phyloP scores from a whole-genome alignment of 257 asterid genomes.

The Solanum tarijense region DNA sequence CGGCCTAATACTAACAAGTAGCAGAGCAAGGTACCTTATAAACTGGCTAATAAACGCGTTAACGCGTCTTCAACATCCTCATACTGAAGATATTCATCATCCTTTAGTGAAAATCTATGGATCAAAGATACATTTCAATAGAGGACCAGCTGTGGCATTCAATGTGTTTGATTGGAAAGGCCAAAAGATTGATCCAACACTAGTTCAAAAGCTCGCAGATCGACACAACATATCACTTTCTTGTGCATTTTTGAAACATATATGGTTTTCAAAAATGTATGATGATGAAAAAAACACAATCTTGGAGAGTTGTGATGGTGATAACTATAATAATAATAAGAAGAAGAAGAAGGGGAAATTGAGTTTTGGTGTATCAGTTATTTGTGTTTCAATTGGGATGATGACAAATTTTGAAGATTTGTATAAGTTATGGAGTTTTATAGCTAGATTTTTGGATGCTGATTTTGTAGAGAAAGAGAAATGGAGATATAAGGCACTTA shows the following conservation, averaged over 20 bases:
- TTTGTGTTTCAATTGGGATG: conserved; percentile 43
- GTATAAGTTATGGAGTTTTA: conserved; percentile 61
- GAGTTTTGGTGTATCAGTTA: conserved; percentile 32
- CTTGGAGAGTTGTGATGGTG: conserved; percentile 7
- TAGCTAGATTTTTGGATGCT: conserved; percentile 79
- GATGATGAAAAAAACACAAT: conserved; percentile 22
- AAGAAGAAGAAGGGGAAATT: conserved; percentile 13
- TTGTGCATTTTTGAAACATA: conserved; percentile 43
- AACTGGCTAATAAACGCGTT: conserved; percentile 76
- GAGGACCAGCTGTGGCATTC: conserved; percentile 65
- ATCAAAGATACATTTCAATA: conserved; percentile 38
- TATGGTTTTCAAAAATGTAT: conserved; percentile 33
- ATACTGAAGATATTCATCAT: conserved; percentile 42
- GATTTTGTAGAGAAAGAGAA: conserved; percentile 88
- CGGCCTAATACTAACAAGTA: conserved; percentile 56
- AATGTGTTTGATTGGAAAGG: conserved; percentile 85
- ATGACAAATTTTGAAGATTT: conserved; percentile 59
- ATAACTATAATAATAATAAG: not conserved
- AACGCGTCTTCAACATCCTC: conserved; percentile 46
- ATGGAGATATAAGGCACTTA: conserved; percentile 76
- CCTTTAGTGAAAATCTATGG: conserved; percentile 51
- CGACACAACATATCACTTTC: conserved; percentile 48
- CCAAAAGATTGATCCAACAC: conserved; percentile 46
- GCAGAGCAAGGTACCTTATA: conserved; percentile 34
- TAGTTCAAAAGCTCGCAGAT: conserved; percentile 76